Evolutionary conservation across 2,329 filamentous ascomycete genomes (phyloP).

Genomic region (Gaeumannomyces tritici): DNA sequence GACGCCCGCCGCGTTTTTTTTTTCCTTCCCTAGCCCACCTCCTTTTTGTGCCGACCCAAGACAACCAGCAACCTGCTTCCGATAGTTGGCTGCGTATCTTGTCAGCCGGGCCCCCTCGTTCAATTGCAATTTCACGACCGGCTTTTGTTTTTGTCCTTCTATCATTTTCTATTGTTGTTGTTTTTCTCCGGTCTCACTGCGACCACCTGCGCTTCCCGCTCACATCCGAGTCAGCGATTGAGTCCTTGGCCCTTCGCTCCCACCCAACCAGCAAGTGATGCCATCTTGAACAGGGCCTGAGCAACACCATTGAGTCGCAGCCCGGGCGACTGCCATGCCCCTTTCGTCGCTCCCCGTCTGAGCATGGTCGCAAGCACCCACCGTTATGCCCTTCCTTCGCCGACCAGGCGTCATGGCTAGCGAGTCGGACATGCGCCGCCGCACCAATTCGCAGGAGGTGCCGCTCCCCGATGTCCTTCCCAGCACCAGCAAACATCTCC

Average conservation of each 20-base stretch:
- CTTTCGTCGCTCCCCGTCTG: constrained; percentile 1
- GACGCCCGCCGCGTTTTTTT: background rate
- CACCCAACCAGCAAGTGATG: background rate
- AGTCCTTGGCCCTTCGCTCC: background rate
- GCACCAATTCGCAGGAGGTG: constrained; percentile 26
- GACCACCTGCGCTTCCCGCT: background rate
- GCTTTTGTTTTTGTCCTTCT: background rate
- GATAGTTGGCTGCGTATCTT: background rate
- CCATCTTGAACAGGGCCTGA: background rate
- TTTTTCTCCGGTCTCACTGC: background rate
- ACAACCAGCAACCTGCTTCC: background rate
- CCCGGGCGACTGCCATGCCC: constrained; percentile 1
- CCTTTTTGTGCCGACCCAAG: background rate
- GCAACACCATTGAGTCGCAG: background rate
- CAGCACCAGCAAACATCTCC: constrained; percentile 11
- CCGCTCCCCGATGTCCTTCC: constrained; percentile 13
- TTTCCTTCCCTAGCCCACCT: background rate
- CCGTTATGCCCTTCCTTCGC: constrained; percentile 50
- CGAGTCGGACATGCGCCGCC: constrained; percentile 49
- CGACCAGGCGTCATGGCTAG: constrained; percentile 50
- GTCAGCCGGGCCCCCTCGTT: background rate
- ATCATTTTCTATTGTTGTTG: background rate
- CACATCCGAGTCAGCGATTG: background rate
- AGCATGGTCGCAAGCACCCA: constrained; percentile 14
- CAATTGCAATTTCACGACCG: background rate